phyloP scores from a whole-genome alignment of 768 basidiomycete genomes.

The Gloeopeniophorella convolvens region DNA sequence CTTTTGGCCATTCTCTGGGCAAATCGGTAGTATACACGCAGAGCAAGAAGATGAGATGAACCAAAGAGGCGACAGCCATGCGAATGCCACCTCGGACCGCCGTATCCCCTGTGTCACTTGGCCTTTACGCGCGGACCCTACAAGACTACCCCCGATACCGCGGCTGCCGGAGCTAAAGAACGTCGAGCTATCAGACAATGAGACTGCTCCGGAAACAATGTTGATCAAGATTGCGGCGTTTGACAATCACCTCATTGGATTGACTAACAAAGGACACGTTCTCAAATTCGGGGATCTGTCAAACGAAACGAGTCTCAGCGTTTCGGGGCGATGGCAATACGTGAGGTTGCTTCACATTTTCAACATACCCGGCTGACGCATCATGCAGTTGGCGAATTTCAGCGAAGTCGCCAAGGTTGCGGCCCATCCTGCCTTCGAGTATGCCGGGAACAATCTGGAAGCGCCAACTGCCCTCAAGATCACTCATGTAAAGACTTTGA shows the following conservation, averaged over 20 bases:
- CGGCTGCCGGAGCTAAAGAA: slow-evolving; percentile 44
- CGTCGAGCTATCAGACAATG: slow-evolving; percentile 24
- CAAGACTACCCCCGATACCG: slow-evolving; percentile 54
- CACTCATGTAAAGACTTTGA: slow-evolving; percentile 53
- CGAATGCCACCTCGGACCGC: slow-evolving; percentile 28
- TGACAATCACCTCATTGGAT: slow-evolving; percentile 63
- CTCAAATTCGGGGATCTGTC: slow-evolving; percentile 50
- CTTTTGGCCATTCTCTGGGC: slow-evolving; percentile 61
- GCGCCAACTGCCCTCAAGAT: slow-evolving; percentile 50
- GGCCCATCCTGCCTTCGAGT: slow-evolving; percentile 39
- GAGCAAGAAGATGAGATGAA: slow-evolving; percentile 43
- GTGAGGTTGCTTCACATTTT: slow-evolving; percentile 35
- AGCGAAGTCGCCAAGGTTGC: slow-evolving; percentile 53
- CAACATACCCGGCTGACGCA: neutral
- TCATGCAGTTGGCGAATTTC: slow-evolving; percentile 60
- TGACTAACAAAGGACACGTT: slow-evolving; percentile 78
- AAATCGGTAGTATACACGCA: slow-evolving; percentile 33
- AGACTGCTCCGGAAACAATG: slow-evolving; percentile 30
- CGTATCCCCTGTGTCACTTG: slow-evolving; percentile 57
- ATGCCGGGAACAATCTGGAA: slow-evolving; percentile 23
- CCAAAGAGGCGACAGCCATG: slow-evolving; percentile 32
- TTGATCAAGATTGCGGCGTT: slow-evolving; percentile 80
- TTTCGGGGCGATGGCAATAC: slow-evolving; percentile 58
- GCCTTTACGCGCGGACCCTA: slow-evolving; percentile 49
- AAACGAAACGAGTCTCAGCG: slow-evolving; percentile 31